phyloP scores from a whole-genome alignment of 108 stramenopile species.

The Cyclotella baltica region DNA sequence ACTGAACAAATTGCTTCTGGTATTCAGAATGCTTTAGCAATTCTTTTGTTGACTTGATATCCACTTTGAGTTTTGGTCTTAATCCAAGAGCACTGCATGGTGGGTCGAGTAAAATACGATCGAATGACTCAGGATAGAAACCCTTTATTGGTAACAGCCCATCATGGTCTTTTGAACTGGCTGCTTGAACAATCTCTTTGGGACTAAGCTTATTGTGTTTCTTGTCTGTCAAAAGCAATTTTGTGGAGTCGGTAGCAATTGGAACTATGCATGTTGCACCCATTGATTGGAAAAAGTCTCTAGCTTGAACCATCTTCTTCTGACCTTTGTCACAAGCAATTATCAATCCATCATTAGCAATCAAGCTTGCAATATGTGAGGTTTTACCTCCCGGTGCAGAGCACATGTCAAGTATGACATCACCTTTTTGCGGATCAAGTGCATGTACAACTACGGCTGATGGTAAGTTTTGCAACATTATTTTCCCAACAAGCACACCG shows the following conservation, averaged over 20 bases:
- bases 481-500: conserved; percentile 53
- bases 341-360: conserved; percentile 79
- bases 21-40: conserved; percentile 61
- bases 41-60: conserved; percentile 47
- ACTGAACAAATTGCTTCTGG: conserved; percentile 61
- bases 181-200: conserved; percentile 48
- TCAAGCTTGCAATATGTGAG: conserved; percentile 87
- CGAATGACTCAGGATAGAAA: conserved; percentile 75
- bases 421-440: conserved; percentile 79
- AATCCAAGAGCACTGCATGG: conserved; percentile 83
- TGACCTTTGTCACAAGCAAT: conserved; percentile 92
- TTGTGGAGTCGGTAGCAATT: conserved; percentile 71
- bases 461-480: conserved; percentile 80
- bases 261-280: conserved; percentile 76
- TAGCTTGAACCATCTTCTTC: conserved; percentile 66
- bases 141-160: conserved; percentile 56
- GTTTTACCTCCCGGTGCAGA: conserved; percentile 96
- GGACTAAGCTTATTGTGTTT: conserved; percentile 26
- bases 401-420: conserved; percentile 91
- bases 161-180: conserved; percentile 45
- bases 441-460: conserved; percentile 79
- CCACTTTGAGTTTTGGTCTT: conserved; percentile 69
- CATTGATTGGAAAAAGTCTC: conserved; percentile 54
- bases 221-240: conserved; percentile 44
- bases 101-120: conserved; percentile 80